phyloP scores from a whole-genome alignment of 2,329 filamentous ascomycete species.

The Cladobotryum mycophilum region DNA sequence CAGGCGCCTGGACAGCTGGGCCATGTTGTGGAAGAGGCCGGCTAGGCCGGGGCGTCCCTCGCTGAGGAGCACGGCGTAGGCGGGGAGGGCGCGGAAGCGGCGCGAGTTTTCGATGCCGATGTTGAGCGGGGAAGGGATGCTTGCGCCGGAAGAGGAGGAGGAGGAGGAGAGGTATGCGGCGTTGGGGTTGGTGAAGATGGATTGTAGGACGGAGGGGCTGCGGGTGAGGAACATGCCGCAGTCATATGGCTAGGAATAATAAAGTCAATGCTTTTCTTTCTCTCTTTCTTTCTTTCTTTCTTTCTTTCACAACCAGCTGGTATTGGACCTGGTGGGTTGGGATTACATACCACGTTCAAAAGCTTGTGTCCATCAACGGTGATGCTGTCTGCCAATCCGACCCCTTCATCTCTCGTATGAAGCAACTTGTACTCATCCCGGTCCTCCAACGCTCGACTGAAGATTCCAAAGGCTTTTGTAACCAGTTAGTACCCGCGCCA shows the following conservation, averaged over 20 bases:
- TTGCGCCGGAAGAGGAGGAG: slow-evolving; percentile 29
- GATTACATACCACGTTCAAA: slow-evolving; percentile 67
- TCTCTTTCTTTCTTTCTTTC: no score
- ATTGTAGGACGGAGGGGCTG: slow-evolving; percentile 48
- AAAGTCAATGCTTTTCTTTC: slow-evolving; percentile 11
- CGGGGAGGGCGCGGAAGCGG: slow-evolving; percentile 83
- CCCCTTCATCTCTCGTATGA: slow-evolving; percentile 48
- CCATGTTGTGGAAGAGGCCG: slow-evolving; percentile 65
- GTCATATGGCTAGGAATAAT: slow-evolving; percentile 63
- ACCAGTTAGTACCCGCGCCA: slow-evolving; percentile 1
- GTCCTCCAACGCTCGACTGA: slow-evolving; percentile 59
- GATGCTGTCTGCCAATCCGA: slow-evolving; percentile 83
- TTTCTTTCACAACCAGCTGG: background rate
- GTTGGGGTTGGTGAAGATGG: slow-evolving; percentile 76
- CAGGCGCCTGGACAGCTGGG: slow-evolving; percentile 62
- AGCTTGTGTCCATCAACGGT: slow-evolving; percentile 84
- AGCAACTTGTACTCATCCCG: slow-evolving; percentile 49
- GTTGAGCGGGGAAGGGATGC: slow-evolving; percentile 75
- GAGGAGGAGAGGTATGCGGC: slow-evolving; percentile 66
- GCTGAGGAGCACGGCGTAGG: slow-evolving; percentile 71
- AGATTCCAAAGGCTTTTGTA: slow-evolving; percentile 69
- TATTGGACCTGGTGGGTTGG: background rate
- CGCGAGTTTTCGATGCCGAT: slow-evolving; percentile 87
- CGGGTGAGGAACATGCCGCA: slow-evolving; percentile 83
- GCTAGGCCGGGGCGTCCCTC: slow-evolving; percentile 66